Percentiles rank a stretch among this genome's conserved stretches.
phyloP scores from a whole-genome alignment of 2,329 filamentous ascomycete genomes.

The Gremmenia infestans region DNA sequence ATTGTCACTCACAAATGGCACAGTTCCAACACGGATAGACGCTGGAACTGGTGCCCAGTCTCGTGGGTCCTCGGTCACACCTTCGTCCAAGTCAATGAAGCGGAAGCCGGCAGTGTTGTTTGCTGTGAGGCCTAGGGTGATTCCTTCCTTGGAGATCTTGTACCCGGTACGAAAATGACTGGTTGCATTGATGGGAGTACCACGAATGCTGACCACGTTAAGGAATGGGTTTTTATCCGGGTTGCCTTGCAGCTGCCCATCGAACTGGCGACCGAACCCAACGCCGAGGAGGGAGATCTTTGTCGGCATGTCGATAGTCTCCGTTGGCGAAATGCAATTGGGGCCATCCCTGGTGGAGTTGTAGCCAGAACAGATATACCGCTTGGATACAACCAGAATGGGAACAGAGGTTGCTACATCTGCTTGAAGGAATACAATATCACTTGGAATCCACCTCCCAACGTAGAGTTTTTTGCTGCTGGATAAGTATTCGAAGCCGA shows the following conservation, averaged over 20 bases:
- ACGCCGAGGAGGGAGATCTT: slow-evolving; percentile 6
- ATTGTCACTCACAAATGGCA: background rate
- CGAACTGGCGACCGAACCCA: slow-evolving; percentile 8
- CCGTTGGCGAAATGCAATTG: slow-evolving; percentile 1
- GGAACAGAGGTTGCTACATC: slow-evolving; percentile 1
- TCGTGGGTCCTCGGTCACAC: background rate
- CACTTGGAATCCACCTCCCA: slow-evolving; percentile 9
- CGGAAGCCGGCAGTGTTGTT: background rate
- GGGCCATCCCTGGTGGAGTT: slow-evolving; percentile 1
- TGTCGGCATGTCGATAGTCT: background rate
- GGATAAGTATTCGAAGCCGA: slow-evolving; percentile 8
- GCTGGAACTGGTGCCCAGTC: slow-evolving; percentile 5
- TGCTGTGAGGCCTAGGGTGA: slow-evolving; percentile 6
- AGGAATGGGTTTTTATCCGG: slow-evolving; percentile 13
- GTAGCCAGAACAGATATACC: slow-evolving; percentile 4
- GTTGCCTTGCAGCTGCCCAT: slow-evolving; percentile 13
- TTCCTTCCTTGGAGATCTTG: slow-evolving; percentile 4
- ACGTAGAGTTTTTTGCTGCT: slow-evolving; percentile 5
- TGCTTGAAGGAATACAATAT: slow-evolving; percentile 1
- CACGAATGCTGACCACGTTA: slow-evolving; percentile 2
- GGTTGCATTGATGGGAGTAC: background rate
- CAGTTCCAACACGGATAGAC: slow-evolving; percentile 4
- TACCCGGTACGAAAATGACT: slow-evolving; percentile 5
- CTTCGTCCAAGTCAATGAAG: background rate
- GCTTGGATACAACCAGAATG: slow-evolving; percentile 1